phyloP scores from a whole-genome alignment of 192 early-diverging fungal species.

The Backusella liffmaniae region DNA sequence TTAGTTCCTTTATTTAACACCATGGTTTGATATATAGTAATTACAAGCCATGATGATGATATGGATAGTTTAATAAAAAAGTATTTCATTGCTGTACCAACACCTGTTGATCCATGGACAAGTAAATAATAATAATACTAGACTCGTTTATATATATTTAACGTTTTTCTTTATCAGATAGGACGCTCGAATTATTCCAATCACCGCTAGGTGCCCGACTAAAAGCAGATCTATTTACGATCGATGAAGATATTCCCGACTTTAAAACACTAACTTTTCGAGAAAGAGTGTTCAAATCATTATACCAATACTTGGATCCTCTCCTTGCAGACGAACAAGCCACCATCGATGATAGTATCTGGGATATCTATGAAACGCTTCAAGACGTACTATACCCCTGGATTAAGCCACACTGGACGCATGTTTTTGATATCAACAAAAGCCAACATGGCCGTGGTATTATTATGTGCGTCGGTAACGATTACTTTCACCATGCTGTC shows the following conservation, averaged over 20 bases:
- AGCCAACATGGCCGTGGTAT: slow-evolving; percentile 38
- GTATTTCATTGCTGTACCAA: slow-evolving; percentile 47
- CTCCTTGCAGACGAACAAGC: slow-evolving; percentile 22
- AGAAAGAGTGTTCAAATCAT: slow-evolving; percentile 39
- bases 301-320: slow-evolving; percentile 44
- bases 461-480: slow-evolving; percentile 50
- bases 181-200: slow-evolving; percentile 34
- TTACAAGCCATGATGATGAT: background rate
- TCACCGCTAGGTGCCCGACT: slow-evolving; percentile 34
- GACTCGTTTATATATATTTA: too few relatives aligned
- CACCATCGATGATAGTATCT: background rate
- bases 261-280: slow-evolving; percentile 37
- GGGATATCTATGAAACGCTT: slow-evolving; percentile 32
- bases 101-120: slow-evolving; percentile 40
- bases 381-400: slow-evolving; percentile 42
- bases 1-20: background rate
- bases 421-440: slow-evolving; percentile 37
- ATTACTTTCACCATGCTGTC: slow-evolving; percentile 42
- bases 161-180: background rate
- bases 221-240: slow-evolving; percentile 27
- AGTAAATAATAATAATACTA: background rate
- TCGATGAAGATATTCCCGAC: slow-evolving; percentile 31
- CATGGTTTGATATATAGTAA: background rate
- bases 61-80: slow-evolving; percentile 9
- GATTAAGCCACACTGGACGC: slow-evolving; percentile 32